phyloP scores from a whole-genome alignment of 1,139 yeast species.

The Suhomyces coccinellae region DNA sequence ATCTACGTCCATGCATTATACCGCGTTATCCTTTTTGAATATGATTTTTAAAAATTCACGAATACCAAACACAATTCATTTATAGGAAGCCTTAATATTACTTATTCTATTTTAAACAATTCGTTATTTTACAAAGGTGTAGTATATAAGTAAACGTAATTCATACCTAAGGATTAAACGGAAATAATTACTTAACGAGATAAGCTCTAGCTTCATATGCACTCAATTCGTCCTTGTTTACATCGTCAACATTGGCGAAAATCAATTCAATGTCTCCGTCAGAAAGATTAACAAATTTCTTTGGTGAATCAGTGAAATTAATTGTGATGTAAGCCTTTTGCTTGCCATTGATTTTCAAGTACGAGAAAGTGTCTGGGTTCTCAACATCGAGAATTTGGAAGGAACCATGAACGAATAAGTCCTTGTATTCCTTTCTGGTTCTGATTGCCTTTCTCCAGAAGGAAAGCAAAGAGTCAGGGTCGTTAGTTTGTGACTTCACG shows the following conservation, averaged over 20 bases:
- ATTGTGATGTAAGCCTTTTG: conserved; percentile 19
- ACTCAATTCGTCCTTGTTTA: conserved; percentile 14
- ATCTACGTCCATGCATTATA: neutral
- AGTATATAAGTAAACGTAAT: too few relatives aligned
- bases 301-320: conserved; percentile 16
- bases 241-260: conserved; percentile 5
- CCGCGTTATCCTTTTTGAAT: neutral
- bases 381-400: conserved; percentile 20
- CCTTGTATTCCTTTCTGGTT: conserved; percentile 21
- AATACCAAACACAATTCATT: too few relatives aligned
- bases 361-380: conserved; percentile 19
- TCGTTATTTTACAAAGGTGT: too few relatives aligned
- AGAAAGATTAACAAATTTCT: conserved; percentile 7
- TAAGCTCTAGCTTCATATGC: conserved; percentile 22
- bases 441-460: conserved; percentile 23
- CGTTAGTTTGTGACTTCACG: conserved; percentile 23
- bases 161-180: neutral
- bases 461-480: conserved; percentile 22
- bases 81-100: neutral
- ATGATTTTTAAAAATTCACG: neutral
- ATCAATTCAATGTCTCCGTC: conserved; percentile 7
- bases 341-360: conserved; percentile 14
- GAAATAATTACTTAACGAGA: conserved; percentile 6
- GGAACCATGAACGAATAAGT: conserved; percentile 20
- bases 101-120: too few relatives aligned